These are phyloP conservation scores for Luzula sylvatica DNA, from an alignment of 176 grass and related monocot species.

Conservation along the genomic window DNA sequence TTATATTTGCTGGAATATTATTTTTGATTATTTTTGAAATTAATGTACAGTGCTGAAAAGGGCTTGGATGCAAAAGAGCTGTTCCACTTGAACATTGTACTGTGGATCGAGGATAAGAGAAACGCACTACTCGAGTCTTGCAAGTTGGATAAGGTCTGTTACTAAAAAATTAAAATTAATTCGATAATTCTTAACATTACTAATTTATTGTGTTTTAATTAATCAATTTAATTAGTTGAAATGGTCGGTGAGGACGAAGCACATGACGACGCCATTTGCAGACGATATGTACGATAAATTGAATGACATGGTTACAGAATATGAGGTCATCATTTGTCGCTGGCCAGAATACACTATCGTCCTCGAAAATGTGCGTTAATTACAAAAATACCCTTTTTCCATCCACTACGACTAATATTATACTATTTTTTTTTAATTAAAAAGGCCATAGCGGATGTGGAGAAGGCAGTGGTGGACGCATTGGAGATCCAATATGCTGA, in stretches of 20 bases:
- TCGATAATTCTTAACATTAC: not conserved
- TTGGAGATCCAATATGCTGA: constrained; percentile 87
- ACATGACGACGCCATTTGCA: constrained; percentile 96
- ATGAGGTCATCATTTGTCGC: constrained; percentile 92
- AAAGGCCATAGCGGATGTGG: constrained; percentile 98
- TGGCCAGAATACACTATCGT: constrained; percentile 95
- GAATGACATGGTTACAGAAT: constrained; percentile 74
- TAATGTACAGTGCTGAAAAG: constrained; percentile 58
- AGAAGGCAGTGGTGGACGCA: constrained; percentile 77
- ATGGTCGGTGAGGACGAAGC: constrained; percentile 90
- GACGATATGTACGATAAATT: constrained; percentile 90
- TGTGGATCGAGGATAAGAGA: constrained; percentile 97
- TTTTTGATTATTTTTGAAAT: constrained; percentile 3
- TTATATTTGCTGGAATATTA: not conserved
- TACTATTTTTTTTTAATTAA: constrained; percentile 26
- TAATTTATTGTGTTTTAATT: constrained; percentile 17
- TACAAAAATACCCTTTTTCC: not conserved
- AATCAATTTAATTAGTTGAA: constrained; percentile 79
- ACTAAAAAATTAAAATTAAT: no score
- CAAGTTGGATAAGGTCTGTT: constrained; percentile 72
- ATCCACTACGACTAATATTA: not conserved
- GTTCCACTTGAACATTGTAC: constrained; percentile 92
- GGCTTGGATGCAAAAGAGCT: constrained; percentile 95
- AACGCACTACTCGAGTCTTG: constrained; percentile 75
- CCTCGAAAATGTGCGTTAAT: constrained; percentile 85